Conservation (phyloP, 352 stramenopile genomes). For the Phytophthora nicotianae region DNA sequence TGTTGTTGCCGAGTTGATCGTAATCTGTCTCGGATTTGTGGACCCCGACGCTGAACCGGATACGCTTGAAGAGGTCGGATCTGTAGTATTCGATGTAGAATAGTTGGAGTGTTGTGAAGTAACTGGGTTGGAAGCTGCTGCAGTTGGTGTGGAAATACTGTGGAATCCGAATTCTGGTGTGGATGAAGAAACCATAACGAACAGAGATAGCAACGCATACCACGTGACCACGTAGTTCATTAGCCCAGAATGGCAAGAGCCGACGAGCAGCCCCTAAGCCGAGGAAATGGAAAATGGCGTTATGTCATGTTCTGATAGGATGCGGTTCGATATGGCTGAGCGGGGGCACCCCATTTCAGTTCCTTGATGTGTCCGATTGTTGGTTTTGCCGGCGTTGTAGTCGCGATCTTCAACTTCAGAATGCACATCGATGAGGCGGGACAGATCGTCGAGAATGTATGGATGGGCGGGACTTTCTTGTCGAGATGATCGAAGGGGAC, state of each 20-base stretch:
- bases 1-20: constrained; percentile 4
- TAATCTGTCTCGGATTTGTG: background rate
- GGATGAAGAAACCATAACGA: background rate
- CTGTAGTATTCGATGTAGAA: background rate
- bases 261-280: background rate
- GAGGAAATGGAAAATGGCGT: constrained; percentile 9
- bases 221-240: constrained; percentile 2
- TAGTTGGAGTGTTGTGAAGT: background rate
- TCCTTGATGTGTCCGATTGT: constrained; percentile 14
- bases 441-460: constrained; percentile 12
- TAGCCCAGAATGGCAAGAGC: background rate
- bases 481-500: background rate
- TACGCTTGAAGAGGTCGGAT: background rate
- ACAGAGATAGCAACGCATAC: constrained; percentile 7
- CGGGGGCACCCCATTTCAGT: constrained; percentile 1
- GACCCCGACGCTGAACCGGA: constrained; percentile 4
- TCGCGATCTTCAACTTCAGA: constrained; percentile 12
- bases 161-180: constrained; percentile 11
- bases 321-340: background rate
- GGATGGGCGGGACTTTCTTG: constrained; percentile 13
- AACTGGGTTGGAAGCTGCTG: background rate
- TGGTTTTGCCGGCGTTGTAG: constrained; percentile 2
- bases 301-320: background rate
- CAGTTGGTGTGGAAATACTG: constrained; percentile 5
- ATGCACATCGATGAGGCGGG: constrained; percentile 15